Conservation (phyloP, 257 asterid genomes). For the Anisodus tanguticus region DNA sequence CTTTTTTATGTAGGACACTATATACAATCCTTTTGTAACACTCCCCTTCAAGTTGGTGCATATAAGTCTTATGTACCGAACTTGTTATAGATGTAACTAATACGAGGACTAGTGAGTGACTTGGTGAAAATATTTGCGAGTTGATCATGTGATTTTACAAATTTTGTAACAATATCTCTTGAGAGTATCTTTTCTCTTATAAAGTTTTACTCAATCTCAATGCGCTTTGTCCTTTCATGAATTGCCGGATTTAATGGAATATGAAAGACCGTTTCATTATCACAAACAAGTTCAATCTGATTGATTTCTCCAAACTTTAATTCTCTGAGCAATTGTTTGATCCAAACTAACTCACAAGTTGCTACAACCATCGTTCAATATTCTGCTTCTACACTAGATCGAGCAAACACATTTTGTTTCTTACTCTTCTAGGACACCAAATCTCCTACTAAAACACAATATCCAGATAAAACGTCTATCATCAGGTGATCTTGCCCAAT, state of each 20-base stretch:
- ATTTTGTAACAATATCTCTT: background rate
- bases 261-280: no score
- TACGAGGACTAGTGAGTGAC: background rate
- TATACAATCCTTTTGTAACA: no score
- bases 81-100: no score
- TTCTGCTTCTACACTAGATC: background rate
- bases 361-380: background rate
- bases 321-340: background rate
- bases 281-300: no score
- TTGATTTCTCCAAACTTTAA: background rate
- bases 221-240: background rate
- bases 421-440: background rate
- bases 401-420: background rate
- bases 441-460: background rate
- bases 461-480: background rate
- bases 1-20: no score
- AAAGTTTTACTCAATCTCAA: background rate
- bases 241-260: no score
- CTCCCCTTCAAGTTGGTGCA: no score
- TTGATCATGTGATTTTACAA: background rate
- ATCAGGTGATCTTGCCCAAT: background rate
- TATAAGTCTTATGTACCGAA: no score
- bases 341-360: background rate
- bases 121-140: background rate
- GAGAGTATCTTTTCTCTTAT: background rate